Evolutionary conservation across 257 asterid genomes (phyloP).

Genomic region (Solanum medicagineum): DNA sequence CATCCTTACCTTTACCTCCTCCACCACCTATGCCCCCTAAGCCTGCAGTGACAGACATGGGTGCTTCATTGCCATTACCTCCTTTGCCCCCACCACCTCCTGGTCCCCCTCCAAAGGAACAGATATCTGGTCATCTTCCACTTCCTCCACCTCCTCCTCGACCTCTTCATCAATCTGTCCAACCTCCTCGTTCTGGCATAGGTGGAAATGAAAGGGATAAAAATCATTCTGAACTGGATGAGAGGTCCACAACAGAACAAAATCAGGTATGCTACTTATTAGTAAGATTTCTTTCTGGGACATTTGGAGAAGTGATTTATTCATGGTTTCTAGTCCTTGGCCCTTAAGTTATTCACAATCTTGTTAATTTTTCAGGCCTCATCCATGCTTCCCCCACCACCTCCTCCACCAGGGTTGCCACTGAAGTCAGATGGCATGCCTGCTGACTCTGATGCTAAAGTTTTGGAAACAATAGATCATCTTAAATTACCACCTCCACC

Average conservation of each 20-base stretch:
- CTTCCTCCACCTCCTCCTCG: slow-evolving; percentile 60
- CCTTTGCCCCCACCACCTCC: slow-evolving; percentile 71
- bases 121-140: slow-evolving; percentile 29
- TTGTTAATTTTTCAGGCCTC: slow-evolving; percentile 24
- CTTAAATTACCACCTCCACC: slow-evolving; percentile 53
- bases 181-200: slow-evolving; percentile 65
- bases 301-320: neutral
- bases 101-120: slow-evolving; percentile 85
- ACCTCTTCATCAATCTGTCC: slow-evolving; percentile 37
- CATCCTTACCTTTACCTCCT: slow-evolving; percentile 75
- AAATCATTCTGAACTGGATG: slow-evolving; percentile 29
- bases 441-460: slow-evolving; percentile 44
- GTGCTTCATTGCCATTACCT: slow-evolving; percentile 41
- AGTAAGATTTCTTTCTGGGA: neutral
- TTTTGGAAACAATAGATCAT: slow-evolving; percentile 39
- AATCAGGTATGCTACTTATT: slow-evolving; percentile 38
- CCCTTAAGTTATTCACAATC: neutral
- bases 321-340: slow-evolving; percentile 1
- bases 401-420: slow-evolving; percentile 53
- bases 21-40: slow-evolving; percentile 88
- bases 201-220: slow-evolving; percentile 35
- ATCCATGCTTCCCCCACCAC: slow-evolving; percentile 57
- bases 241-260: slow-evolving; percentile 31
- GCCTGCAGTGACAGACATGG: slow-evolving; percentile 33
- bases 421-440: slow-evolving; percentile 38